Base-by-base conservation (phyloP, 2,329 filamentous ascomycete species). In the Chaetomiaceae sp. region DNA sequence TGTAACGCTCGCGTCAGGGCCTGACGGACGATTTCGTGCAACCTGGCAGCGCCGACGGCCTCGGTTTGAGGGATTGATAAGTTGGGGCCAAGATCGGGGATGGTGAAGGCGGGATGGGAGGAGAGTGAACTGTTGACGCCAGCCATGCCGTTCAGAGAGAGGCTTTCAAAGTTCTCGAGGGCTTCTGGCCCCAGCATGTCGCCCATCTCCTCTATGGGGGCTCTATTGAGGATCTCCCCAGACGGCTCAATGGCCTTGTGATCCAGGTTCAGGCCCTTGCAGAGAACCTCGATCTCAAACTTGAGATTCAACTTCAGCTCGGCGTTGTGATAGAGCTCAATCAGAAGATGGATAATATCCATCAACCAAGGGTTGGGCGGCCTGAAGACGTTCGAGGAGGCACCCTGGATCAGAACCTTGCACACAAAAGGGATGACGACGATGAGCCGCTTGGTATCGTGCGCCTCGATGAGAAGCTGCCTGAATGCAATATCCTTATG, bases 401-500 rank as follows among this genome's bases (percentile, higher is more conserved):
- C 84, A 18, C 90, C 91, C 67, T 96, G 90, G 20, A 87, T 81
- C 20, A 99, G 75, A 5, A 96, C 90, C 71, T 96, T 97, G 80
- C 94, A 99, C 48, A 95, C 94, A 68, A 99, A 99, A 0, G 94
- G 94, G 55, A 99, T 95, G 43, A 94, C 92, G 34, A 97, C 84
- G 34, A 96, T 81, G 27, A 99, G 78, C 44, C 94, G 84, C 69
- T 97, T 90, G 2, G 89, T 94, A 63, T 97, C 90, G 60, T 92
- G 91, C 1, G 89, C 94, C 70, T 99, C 94, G 40, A 96, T 85
- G 4, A 99, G 79, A 5, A 99, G 77, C 64, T 97, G 90, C 70
- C 95, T 95, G 78, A 99, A 97, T 2, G 92, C 95, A 56, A 99
- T 91, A 66, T 97, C 96, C 65, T 87, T 90, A 68, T 96, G 91